Evolutionary conservation across 768 basidiomycete species (phyloP).

Genomic region (Mycena indigotica): DNA sequence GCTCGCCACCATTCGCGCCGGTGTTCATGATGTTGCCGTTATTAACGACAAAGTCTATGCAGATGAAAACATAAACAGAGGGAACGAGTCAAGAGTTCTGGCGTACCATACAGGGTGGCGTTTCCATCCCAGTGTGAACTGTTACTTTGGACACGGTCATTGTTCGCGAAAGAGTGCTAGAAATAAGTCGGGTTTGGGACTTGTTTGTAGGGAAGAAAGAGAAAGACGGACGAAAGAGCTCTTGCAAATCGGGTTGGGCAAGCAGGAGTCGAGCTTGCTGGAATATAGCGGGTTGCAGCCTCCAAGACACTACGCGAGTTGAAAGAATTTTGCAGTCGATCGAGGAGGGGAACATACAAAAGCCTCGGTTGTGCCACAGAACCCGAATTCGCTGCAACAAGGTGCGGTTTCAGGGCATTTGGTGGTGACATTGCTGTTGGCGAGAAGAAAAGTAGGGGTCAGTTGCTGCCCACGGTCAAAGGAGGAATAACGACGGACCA

Average conservation of each 20-base stretch:
- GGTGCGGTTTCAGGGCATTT: conserved; percentile 48
- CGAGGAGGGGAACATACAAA: conserved; percentile 20
- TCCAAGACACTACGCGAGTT: conserved; percentile 70
- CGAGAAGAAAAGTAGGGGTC: conserved; percentile 1
- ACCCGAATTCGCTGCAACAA: conserved; percentile 63
- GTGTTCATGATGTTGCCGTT: conserved; percentile 67
- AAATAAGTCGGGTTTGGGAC: neutral
- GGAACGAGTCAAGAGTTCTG: conserved; percentile 3
- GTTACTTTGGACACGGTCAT: conserved; percentile 68
- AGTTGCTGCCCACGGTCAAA: neutral
- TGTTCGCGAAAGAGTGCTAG: conserved; percentile 65
- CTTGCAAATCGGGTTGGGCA: conserved; percentile 72
- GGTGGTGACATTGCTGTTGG: conserved; percentile 43
- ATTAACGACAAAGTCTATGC: conserved; percentile 70
- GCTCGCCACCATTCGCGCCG: conserved; percentile 62
- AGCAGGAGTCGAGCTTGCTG: conserved; percentile 62
- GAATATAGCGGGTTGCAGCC: conserved; percentile 86
- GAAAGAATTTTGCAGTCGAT: neutral
- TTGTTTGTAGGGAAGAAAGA: neutral
- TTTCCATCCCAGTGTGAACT: conserved; percentile 73
- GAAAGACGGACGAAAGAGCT: conserved; percentile 50
- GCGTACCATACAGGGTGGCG: conserved; percentile 62
- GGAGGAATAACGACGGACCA: conserved; percentile 8
- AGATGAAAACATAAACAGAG: neutral
- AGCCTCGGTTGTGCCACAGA: conserved; percentile 45